These are phyloP conservation scores for Geotrichum carabidarum DNA, from an alignment of 1,139 yeast genomes.

Conservation along the genomic window DNA sequence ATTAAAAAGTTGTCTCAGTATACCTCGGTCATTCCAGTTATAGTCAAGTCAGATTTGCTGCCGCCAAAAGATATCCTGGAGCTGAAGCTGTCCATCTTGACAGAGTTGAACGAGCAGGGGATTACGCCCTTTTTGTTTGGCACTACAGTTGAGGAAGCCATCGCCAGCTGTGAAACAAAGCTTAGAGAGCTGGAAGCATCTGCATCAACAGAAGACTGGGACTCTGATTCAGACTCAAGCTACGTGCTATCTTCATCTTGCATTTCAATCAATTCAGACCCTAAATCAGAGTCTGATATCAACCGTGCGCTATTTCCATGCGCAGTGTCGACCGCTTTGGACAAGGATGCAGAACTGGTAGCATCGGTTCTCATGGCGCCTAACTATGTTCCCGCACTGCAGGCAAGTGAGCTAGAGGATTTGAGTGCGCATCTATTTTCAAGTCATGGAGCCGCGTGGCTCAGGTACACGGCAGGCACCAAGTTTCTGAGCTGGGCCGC, in stretches of 20 bases:
- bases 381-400: slow-evolving; percentile 26
- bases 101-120: slow-evolving; percentile 23
- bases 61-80: slow-evolving; percentile 22
- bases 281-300: not conserved
- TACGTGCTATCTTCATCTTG: not conserved
- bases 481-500: slow-evolving; percentile 30
- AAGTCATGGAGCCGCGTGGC: slow-evolving; percentile 33
- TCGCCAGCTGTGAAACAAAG: slow-evolving; percentile 10
- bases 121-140: slow-evolving; percentile 31
- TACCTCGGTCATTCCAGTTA: slow-evolving; percentile 33
- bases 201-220: not conserved
- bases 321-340: slow-evolving; percentile 27
- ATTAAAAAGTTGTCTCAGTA: slow-evolving; percentile 26
- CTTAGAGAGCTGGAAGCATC: not conserved
- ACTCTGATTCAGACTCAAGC: not conserved
- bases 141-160: slow-evolving; percentile 25
- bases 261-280: not conserved
- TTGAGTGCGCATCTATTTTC: slow-evolving; percentile 28
- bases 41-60: slow-evolving; percentile 29
- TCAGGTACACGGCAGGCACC: slow-evolving; percentile 30
- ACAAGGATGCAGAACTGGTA: slow-evolving; percentile 27
- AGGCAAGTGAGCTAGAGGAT: slow-evolving; percentile 24
- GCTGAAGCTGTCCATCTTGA: slow-evolving; percentile 26
- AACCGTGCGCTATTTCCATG: slow-evolving; percentile 23
- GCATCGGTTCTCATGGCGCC: slow-evolving; percentile 32